Base-by-base conservation (phyloP, 371 early-diverging fungal species). In the Mortierella sp. region DNA sequence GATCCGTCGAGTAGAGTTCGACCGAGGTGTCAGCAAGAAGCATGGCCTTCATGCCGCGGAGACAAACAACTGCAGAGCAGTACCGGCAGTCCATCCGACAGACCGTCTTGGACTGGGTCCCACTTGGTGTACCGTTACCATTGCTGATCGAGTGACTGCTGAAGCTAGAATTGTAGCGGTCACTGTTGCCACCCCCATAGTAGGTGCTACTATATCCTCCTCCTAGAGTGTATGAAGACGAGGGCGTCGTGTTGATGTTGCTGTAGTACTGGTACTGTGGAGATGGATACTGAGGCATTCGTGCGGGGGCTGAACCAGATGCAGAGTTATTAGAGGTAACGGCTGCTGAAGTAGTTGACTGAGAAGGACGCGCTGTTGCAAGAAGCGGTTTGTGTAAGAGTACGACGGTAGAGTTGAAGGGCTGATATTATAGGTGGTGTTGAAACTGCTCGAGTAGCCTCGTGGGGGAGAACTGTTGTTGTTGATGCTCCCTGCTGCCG, bases 1-100 rank as follows among this genome's bases (percentile, higher is more conserved):
- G 76, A 77, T 90, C 90, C 6, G 90, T 90, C 51, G 90, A 90
- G 69, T 82, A 90, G 26, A 90, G 76, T 72, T 90, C 90, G 26
- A 90, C 81, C 8, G 82, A 73, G 11, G 89, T 90, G 59, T 90
- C 89, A 10, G 90, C 90, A 21, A 90, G 71, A 16, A 90, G 78
- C 87, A 90, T 90, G 51, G 90, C 90, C 67, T 88, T 86, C 86
- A 88, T 90, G 11, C 89, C 83, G 21, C 86, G 75, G 13, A 80
- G 51, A 67, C 89, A 83, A 1, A 90, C 61, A 9, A 80, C 83
- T 1, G 85, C 76, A 10, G 81, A 55, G 50, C 88, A 89, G 43
- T 87, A 79, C 14, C 81, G 71, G 46, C 88, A 89, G 26, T 78
- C 79, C 79, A 90, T 78, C n/a, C 80, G 75, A 40, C 75, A 88